Conservation (phyloP, 768 basidiomycete genomes). For the Lactifluus echinatus region DNA sequence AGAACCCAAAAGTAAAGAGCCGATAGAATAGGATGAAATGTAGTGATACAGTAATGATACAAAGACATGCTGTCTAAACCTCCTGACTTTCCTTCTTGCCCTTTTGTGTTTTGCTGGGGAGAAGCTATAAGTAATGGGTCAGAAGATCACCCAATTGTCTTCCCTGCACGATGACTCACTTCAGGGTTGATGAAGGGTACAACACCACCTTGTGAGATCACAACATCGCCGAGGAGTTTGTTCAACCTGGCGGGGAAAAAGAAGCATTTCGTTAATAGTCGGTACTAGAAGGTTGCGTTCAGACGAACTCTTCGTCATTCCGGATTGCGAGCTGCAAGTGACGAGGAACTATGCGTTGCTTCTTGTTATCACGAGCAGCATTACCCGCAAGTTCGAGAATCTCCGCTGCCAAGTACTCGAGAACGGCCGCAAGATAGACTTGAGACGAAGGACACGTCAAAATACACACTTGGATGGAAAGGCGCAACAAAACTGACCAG, state of each 20-base stretch:
- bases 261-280: neutral
- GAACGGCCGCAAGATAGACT: constrained; percentile 87
- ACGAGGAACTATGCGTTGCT: constrained; percentile 90
- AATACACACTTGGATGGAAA: neutral
- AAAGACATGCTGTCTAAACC: constrained; percentile 27
- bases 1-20: neutral
- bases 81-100: constrained; percentile 46
- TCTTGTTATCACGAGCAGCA: constrained; percentile 76
- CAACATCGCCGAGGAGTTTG: constrained; percentile 67
- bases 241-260: constrained; percentile 45
- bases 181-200: constrained; percentile 65
- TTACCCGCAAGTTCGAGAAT: constrained; percentile 90
- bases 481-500: constrained; percentile 38
- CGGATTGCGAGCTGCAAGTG: constrained; percentile 90
- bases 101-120: constrained; percentile 42
- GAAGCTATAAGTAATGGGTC: constrained; percentile 23
- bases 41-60: constrained; percentile 17
- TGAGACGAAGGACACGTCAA: too few species aligned
- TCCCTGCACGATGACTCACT: constrained; percentile 15
- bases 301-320: constrained; percentile 76
- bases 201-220: constrained; percentile 94
- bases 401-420: constrained; percentile 89
- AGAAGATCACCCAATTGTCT: neutral
- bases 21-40: constrained; percentile 3
- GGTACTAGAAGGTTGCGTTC: neutral